Evolutionary conservation across 176 grass and related monocot genomes (phyloP).

Genomic region (Oryza coarctata): DNA sequence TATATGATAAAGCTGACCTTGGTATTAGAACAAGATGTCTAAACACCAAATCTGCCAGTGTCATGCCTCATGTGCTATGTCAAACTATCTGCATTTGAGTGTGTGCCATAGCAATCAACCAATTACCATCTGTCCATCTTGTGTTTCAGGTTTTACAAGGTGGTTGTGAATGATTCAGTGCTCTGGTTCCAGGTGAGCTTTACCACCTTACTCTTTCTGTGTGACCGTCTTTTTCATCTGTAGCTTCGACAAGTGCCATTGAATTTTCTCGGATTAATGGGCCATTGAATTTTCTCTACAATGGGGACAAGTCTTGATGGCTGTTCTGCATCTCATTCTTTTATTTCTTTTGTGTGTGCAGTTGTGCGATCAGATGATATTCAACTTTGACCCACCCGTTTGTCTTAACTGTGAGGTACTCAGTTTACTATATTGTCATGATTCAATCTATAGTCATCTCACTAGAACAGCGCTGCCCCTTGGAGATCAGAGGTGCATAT

Average conservation of each 20-base stretch:
- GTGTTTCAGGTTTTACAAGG: slow-evolving; percentile 89
- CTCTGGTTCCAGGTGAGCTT: slow-evolving; percentile 97
- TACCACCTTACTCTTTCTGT: slow-evolving; percentile 37
- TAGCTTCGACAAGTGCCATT: background rate
- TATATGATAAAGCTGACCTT: background rate
- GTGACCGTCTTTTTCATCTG: background rate
- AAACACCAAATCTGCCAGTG: background rate
- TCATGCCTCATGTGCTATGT: background rate
- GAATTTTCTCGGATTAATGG: background rate
- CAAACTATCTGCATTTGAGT: background rate
- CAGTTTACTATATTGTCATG: background rate
- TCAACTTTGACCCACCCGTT: slow-evolving; percentile 75
- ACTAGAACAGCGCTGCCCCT: background rate
- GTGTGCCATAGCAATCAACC: background rate
- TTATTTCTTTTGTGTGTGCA: slow-evolving; percentile 37
- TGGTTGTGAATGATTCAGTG: slow-evolving; percentile 58
- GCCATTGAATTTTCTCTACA: background rate
- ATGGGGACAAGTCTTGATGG: background rate
- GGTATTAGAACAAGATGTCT: slow-evolving; percentile 5
- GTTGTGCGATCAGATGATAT: slow-evolving; percentile 87
- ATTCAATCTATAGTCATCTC: background rate
- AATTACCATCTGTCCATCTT: background rate
- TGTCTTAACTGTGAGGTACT: slow-evolving; percentile 82
- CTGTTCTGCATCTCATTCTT: slow-evolving; percentile 3
- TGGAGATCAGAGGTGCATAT: background rate